Evolutionary conservation across 768 basidiomycete species (phyloP), one percentile per base, ranked within the genome.

Genomic region (Pleurotus eryngii): DNA sequence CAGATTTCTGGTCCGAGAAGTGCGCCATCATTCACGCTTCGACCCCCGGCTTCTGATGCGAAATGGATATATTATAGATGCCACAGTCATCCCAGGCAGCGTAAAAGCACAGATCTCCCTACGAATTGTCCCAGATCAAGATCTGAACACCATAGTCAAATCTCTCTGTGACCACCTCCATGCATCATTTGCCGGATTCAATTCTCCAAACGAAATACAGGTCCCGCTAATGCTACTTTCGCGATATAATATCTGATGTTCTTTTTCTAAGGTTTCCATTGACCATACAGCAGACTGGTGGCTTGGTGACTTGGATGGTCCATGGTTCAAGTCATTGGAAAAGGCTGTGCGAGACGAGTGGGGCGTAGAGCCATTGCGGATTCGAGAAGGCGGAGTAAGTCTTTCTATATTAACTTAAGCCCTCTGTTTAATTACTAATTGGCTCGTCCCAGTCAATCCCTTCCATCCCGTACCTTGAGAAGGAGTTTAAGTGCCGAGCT

Each of bases 101-200:
- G 92, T 96, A 24, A 84, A 81, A n/a, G 85, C 95, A 1, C 86
- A 91, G 60, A 80, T 98, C 5, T 96, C 93, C 4, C 70, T 98
- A 58, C 90, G 96, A 11, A 90, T 98, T 62, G 96, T 99, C 0
- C 96, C 96, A 1, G 93, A 98, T 66, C 96, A 98, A 70, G 82
- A 87, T 56, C 73, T 95, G 3, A 82, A 88, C 5, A 78, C 75
- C 3, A 86, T 96, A 58, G 82, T 85, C 3, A 73, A 74, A 14
- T 73, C 81, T 7, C 73, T 98, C 14, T 77, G 82, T 56, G 68
- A 76, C 3, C 81, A 89, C 65, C 72, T 98, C 1, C 64, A 74
- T 26, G 64, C 66, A 0, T 79, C 83, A 1, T 98, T 96, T 67
- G 64, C 73, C 27, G 65, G 63, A 6, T 71, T 93, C 1, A 64